Conservation (phyloP, 164 flowering plant genomes). For the Tetrastigma voinierianum region DNA sequence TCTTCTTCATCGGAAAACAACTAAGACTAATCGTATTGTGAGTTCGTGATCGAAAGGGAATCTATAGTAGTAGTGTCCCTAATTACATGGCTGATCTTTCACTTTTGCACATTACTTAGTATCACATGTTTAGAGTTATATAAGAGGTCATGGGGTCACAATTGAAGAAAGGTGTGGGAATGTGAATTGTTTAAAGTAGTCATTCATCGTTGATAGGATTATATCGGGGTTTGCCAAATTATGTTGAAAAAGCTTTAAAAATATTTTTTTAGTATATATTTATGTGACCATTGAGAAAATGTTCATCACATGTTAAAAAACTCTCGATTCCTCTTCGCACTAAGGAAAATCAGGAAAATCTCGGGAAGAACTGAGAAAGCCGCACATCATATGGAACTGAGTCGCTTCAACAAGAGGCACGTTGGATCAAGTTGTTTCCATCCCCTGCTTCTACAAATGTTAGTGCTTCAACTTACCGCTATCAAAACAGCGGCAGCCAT, state of each 20-base stretch:
- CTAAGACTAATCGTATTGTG: not conserved
- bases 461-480: not conserved
- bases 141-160: too few relatives aligned
- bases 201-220: not conserved
- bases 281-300: not conserved
- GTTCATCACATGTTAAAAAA: not conserved
- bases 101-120: too few relatives aligned
- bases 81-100: too few relatives aligned
- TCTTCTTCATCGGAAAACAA: not conserved
- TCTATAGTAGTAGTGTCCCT: not conserved
- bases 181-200: too few relatives aligned
- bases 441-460: not conserved
- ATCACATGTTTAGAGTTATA: too few relatives aligned
- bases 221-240: not conserved
- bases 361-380: too few relatives aligned
- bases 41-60: not conserved
- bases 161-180: too few relatives aligned
- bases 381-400: slow-evolving; percentile 89
- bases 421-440: slow-evolving; percentile 1
- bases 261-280: too few relatives aligned
- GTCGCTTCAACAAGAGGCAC: slow-evolving; percentile 86
- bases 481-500: slow-evolving; percentile 72
- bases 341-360: slow-evolving; percentile 50
- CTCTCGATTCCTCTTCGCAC: slow-evolving; percentile 42
- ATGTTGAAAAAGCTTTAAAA: not conserved